Conservation (phyloP, 805 yeast species). For the Torulaspora maleeae region DNA sequence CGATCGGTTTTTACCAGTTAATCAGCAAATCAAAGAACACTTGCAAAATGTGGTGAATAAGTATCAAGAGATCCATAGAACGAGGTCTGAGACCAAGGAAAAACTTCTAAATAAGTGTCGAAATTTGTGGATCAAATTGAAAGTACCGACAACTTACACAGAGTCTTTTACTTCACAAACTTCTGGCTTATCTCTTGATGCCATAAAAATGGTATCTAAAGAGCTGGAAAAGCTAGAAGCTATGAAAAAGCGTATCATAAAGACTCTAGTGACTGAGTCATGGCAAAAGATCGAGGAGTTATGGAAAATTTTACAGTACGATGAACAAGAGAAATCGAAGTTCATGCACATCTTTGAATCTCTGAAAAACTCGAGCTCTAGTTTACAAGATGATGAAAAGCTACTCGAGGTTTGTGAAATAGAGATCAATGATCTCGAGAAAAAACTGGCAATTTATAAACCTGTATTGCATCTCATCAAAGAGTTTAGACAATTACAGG, state of each 20-base stretch:
- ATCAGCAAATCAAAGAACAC: constrained; percentile 7
- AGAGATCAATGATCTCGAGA: constrained; percentile 51
- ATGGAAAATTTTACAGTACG: constrained; percentile 61
- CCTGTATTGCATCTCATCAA: constrained; percentile 55
- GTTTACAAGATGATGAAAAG: constrained; percentile 49
- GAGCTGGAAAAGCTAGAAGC: constrained; percentile 56
- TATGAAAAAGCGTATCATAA: constrained; percentile 60
- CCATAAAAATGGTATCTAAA: constrained; percentile 47
- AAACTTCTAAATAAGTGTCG: constrained; percentile 40
- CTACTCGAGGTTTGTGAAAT: constrained; percentile 59
- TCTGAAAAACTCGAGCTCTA: constrained; percentile 13
- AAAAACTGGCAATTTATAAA: constrained; percentile 46
- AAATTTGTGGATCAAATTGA: constrained; percentile 53
- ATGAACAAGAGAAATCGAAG: constrained; percentile 44
- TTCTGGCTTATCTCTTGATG: constrained; percentile 42
- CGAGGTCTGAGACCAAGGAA: constrained; percentile 37
- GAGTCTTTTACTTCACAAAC: constrained; percentile 42
- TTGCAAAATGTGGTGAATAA: constrained; percentile 16
- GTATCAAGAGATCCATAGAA: constrained; percentile 27
- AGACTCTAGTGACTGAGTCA: constrained; percentile 60
- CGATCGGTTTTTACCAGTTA: constrained; percentile 8
- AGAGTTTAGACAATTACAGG: constrained; percentile 49
- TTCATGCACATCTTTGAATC: constrained; percentile 40
- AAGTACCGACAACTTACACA: constrained; percentile 42
- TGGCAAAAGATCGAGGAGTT: constrained; percentile 53